Percentiles rank a stretch among this genome's conserved stretches.
These are phyloP conservation scores for Leishmania major DNA, from an alignment of 208 protist genomes.

Conservation along the genomic window DNA sequence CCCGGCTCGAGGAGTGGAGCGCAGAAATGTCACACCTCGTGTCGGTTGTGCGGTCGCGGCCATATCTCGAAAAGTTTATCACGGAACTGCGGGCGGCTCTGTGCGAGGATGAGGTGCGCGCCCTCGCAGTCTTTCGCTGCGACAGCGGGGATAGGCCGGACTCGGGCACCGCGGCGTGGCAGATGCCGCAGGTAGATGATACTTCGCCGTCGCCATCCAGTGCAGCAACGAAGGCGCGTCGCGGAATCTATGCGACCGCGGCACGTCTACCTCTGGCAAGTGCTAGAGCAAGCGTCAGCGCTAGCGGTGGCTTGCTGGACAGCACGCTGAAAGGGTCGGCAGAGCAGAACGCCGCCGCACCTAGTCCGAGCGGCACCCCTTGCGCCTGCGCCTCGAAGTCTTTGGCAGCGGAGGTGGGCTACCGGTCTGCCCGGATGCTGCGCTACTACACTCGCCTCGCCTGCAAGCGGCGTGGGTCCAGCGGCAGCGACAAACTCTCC, in stretches of 20 bases:
- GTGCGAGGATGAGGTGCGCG: slow-evolving; percentile 80
- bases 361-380: neutral
- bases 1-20: slow-evolving; percentile 20
- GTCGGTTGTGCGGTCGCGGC: slow-evolving; percentile 25
- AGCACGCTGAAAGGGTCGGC: neutral
- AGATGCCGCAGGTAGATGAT: neutral
- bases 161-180: no score
- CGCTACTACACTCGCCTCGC: slow-evolving; percentile 24
- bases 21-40: slow-evolving; percentile 32
- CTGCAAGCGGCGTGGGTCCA: neutral
- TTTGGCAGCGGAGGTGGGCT: slow-evolving; percentile 1
- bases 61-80: slow-evolving; percentile 48
- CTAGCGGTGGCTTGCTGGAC: no score
- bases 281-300: no score
- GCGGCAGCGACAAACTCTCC: neutral
- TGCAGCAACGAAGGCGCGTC: neutral
- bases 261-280: neutral
- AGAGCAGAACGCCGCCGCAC: neutral
- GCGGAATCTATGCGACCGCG: neutral
- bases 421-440: slow-evolving; percentile 23
- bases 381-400: neutral
- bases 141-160: no score
- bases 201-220: neutral
- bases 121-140: slow-evolving; percentile 31
- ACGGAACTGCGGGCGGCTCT: slow-evolving; percentile 60